phyloP scores from a whole-genome alignment of 768 basidiomycete genomes.

The Amanita jacksonii region DNA sequence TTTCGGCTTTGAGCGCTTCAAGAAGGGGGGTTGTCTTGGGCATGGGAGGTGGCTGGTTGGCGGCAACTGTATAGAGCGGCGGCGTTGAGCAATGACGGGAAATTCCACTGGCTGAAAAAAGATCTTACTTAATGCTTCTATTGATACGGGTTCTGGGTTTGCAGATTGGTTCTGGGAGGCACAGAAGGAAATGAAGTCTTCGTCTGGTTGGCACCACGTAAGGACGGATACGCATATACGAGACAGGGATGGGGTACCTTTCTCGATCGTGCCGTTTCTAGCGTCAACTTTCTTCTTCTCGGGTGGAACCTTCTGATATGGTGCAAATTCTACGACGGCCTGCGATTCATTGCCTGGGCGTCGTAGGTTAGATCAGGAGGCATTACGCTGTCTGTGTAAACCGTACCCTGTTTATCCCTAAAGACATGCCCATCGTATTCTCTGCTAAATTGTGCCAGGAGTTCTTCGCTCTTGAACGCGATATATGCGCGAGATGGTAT shows the following conservation, averaged over 20 bases:
- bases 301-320: conserved; percentile 77
- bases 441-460: conserved; percentile 62
- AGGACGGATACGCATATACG: conserved; percentile 2
- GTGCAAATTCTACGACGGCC: conserved; percentile 90
- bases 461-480: conserved; percentile 71
- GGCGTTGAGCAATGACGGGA: conserved; percentile 1
- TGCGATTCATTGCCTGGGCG: conserved; percentile 77
- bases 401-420: conserved; percentile 77
- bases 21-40: conserved; percentile 88
- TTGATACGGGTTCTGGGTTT: conserved; percentile 43
- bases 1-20: conserved; percentile 86
- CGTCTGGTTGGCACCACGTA: conserved; percentile 37
- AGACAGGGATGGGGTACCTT: conserved; percentile 40
- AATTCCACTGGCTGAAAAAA: background rate
- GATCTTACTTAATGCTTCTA: conserved; percentile 53
- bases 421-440: conserved; percentile 92
- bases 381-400: conserved; percentile 13
- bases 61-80: conserved; percentile 46
- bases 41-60: conserved; percentile 44
- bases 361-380: background rate
- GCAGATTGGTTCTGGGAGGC: conserved; percentile 52
- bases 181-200: conserved; percentile 77
- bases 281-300: conserved; percentile 72
- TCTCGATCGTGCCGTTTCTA: conserved; percentile 81
- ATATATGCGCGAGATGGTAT: conserved; percentile 87